Evolutionary conservation across 2,329 filamentous ascomycete genomes (phyloP).

Genomic region (Penicillium verrucosum): DNA sequence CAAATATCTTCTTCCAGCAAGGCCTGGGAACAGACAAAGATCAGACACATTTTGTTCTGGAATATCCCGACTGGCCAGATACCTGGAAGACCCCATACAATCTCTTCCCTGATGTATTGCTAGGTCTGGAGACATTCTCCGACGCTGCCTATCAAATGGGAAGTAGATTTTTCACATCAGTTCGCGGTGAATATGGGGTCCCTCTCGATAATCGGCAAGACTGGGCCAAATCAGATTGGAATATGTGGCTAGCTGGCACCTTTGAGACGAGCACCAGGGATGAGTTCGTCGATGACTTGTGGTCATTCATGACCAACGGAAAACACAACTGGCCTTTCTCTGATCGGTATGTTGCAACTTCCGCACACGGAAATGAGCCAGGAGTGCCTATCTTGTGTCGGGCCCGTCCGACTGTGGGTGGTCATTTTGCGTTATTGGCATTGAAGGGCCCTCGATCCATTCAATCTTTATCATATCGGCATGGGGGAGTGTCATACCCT

Average conservation of each 20-base stretch:
- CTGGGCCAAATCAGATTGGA: conserved; percentile 47
- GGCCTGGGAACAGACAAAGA: conserved; percentile 35
- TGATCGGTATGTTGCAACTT: conserved; percentile 42
- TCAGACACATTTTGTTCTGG: conserved; percentile 42
- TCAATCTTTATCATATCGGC: conserved; percentile 12
- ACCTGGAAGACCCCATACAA: conserved; percentile 44
- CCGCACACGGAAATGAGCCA: conserved; percentile 29
- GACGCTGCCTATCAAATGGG: conserved; percentile 36
- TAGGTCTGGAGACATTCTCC: conserved; percentile 41
- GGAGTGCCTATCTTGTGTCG: conserved; percentile 35
- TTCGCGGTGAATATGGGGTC: conserved; percentile 39
- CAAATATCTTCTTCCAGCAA: conserved; percentile 34
- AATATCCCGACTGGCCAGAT: conserved; percentile 34
- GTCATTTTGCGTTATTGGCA: conserved; percentile 44
- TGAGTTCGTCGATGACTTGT: conserved; percentile 42
- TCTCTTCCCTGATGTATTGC: conserved; percentile 41
- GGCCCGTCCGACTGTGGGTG: conserved; percentile 44
- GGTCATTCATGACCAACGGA: conserved; percentile 43
- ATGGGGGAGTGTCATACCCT: not conserved
- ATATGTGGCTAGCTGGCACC: conserved; percentile 43
- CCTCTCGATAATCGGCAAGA: conserved; percentile 40
- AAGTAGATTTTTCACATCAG: conserved; percentile 35
- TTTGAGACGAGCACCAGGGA: conserved; percentile 28
- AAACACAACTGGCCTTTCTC: conserved; percentile 46
- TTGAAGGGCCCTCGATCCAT: conserved; percentile 32